Base-by-base conservation (phyloP, 1,139 yeast species). In the Yamadazyma conglobata region DNA sequence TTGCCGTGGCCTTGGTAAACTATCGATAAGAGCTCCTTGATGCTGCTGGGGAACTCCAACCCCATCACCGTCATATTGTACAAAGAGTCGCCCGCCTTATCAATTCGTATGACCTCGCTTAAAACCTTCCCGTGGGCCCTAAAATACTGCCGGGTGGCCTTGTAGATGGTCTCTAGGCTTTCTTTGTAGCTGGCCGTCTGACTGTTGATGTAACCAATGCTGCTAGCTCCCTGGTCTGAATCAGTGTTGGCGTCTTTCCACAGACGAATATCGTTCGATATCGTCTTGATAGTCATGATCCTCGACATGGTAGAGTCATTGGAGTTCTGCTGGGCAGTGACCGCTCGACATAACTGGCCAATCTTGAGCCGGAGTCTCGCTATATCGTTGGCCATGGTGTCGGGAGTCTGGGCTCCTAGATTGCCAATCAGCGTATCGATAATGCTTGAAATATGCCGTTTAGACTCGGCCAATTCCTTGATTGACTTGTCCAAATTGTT, bases 11-110 rank as follows among this genome's bases (percentile, higher is more conserved):
- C 48, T 27, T 57, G 48, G 42, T 65, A 63, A 35, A 70, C 58
- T 3, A 48, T 43, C 6, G 52, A 44, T 14, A 64, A 45, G 10
- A 66, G 33, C 15, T 58, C 62, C 21, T 49, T 51, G 15, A 56
- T 52, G 27, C 52, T 51, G 6, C 54, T 37, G 0, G 73, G 73
- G 30, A 66, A 62, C 32, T 62, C 64, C 3, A 64, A 40, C 0
- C 64, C 70, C 40, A 54, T 31, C 2, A 68, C 62, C 17, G 51
- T 44, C 36, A 64, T 58, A n/a, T 46, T 46, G 11, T 51, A 45
- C 5, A 56, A 33, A 24, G 47, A 42, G 16, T 46, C 43, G 4
- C 46, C 30, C 35, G 16, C 10, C 30, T 54, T 55, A 10, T 46
- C 50, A n/a, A 67, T 63, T 10, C 50, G 46, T 17, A 62, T 44